These are phyloP conservation scores for Priceomyces melissophilus DNA, from an alignment of 805 yeast species.

Conservation along the genomic window DNA sequence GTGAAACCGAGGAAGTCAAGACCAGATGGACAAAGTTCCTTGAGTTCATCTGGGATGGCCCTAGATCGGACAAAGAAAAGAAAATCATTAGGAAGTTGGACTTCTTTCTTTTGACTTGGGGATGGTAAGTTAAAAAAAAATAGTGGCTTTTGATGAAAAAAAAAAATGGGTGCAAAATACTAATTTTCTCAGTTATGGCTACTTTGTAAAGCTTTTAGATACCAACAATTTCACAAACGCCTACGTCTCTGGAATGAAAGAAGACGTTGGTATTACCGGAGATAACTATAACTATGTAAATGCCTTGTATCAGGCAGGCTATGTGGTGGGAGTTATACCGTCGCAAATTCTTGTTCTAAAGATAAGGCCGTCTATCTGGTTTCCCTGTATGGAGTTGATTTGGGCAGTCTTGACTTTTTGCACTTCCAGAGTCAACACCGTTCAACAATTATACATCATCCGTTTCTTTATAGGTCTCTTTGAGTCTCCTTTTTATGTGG, in stretches of 20 bases:
- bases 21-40: slow-evolving; percentile 3
- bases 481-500: slow-evolving; percentile 8
- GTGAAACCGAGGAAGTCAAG: neutral
- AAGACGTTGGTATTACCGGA: slow-evolving; percentile 30
- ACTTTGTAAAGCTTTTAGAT: slow-evolving; percentile 5
- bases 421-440: slow-evolving; percentile 3
- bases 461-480: slow-evolving; percentile 9
- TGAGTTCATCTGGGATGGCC: slow-evolving; percentile 7
- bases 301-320: slow-evolving; percentile 55
- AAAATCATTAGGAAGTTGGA: slow-evolving; percentile 7
- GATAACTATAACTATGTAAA: slow-evolving; percentile 46
- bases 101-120: slow-evolving; percentile 8
- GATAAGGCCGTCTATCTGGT: slow-evolving; percentile 51
- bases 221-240: slow-evolving; percentile 13
- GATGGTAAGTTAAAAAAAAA: slow-evolving; percentile 6
- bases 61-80: slow-evolving; percentile 5
- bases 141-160: neutral
- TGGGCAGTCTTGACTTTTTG: slow-evolving; percentile 52
- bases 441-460: slow-evolving; percentile 4
- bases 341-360: slow-evolving; percentile 46
- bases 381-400: slow-evolving; percentile 44
- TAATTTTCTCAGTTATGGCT: slow-evolving; percentile 27
- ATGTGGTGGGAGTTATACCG: slow-evolving; percentile 56
- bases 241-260: slow-evolving; percentile 32
- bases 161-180: slow-evolving; percentile 12